phyloP scores from a whole-genome alignment of 768 basidiomycete species.

The Rhizopogon sp. region DNA sequence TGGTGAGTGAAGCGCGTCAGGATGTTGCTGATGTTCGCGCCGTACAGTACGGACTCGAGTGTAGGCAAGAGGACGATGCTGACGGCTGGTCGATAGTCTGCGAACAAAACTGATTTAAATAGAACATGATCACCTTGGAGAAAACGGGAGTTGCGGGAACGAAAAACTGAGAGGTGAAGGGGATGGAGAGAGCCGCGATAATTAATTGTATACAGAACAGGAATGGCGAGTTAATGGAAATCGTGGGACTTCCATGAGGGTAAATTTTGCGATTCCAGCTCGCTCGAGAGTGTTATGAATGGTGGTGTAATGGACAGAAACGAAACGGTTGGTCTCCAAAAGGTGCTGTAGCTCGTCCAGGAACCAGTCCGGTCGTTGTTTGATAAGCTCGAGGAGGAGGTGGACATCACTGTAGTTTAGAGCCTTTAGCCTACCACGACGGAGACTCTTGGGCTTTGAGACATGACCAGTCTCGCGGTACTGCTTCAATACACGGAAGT shows the following conservation, averaged over 20 bases:
- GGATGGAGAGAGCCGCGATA: slow-evolving; percentile 72
- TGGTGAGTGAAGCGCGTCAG: slow-evolving; percentile 94
- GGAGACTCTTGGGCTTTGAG: no score
- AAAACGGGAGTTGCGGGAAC: slow-evolving; percentile 84
- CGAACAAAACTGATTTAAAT: slow-evolving; percentile 79
- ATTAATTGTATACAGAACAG: slow-evolving; percentile 60
- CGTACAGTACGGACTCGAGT: slow-evolving; percentile 93
- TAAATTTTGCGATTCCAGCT: slow-evolving; percentile 30
- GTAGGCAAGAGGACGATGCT: slow-evolving; percentile 93
- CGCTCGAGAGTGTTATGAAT: no score
- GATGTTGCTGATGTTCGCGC: slow-evolving; percentile 96
- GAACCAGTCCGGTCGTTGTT: no score
- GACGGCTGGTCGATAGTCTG: slow-evolving; percentile 68
- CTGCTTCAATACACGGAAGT: no score
- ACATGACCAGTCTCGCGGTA: no score
- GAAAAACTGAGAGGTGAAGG: slow-evolving; percentile 88
- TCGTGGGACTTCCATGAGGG: slow-evolving; percentile 62
- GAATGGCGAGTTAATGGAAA: slow-evolving; percentile 73
- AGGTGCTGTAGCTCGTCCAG: no score
- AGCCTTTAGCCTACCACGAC: no score
- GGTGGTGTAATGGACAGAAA: no score
- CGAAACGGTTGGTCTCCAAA: no score
- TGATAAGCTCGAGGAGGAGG: no score
- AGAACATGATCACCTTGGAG: slow-evolving; percentile 82
- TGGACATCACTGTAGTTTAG: no score